These are phyloP conservation scores for Dipteronia sinensis DNA, from an alignment of 345 rosid species.

Conservation along the genomic window DNA sequence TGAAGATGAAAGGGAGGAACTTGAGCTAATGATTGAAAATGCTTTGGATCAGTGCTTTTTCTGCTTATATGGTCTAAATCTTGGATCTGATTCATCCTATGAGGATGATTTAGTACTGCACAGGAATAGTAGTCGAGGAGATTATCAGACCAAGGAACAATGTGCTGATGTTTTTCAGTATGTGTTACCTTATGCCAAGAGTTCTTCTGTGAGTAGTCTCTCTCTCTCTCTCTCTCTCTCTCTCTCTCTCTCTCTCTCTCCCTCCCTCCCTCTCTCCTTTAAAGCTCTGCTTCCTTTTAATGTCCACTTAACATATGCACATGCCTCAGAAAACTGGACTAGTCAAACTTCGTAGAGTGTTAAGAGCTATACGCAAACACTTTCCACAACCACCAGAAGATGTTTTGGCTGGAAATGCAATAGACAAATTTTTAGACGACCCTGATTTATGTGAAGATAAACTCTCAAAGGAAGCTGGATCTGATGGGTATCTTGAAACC, in stretches of 20 bases:
- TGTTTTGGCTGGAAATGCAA: slow-evolving; percentile 69
- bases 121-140: slow-evolving; percentile 90
- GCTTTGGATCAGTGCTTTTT: slow-evolving; percentile 96
- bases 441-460: slow-evolving; percentile 80
- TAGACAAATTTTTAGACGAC: slow-evolving; percentile 88
- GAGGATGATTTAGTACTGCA: slow-evolving; percentile 91
- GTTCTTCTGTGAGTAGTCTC: slow-evolving; percentile 74
- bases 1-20: slow-evolving; percentile 86
- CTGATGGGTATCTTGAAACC: slow-evolving; percentile 76
- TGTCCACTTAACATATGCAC: slow-evolving; percentile 16
- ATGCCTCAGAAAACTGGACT: slow-evolving; percentile 82
- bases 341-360: slow-evolving; percentile 93
- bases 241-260: slow-evolving; percentile 19
- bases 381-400: slow-evolving; percentile 92
- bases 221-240: slow-evolving; percentile 35
- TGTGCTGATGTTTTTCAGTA: slow-evolving; percentile 98
- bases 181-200: slow-evolving; percentile 86
- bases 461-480: slow-evolving; percentile 85
- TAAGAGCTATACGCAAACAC: slow-evolving; percentile 93
- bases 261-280: slow-evolving; percentile 18
- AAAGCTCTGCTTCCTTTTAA: slow-evolving; percentile 9
- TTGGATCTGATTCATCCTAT: slow-evolving; percentile 82
- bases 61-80: slow-evolving; percentile 95
- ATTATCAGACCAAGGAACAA: slow-evolving; percentile 95
- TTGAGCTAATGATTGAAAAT: slow-evolving; percentile 78